Evolutionary conservation across 192 early-diverging fungal species (phyloP).

Genomic region (Phycomyces blakesleeanus): DNA sequence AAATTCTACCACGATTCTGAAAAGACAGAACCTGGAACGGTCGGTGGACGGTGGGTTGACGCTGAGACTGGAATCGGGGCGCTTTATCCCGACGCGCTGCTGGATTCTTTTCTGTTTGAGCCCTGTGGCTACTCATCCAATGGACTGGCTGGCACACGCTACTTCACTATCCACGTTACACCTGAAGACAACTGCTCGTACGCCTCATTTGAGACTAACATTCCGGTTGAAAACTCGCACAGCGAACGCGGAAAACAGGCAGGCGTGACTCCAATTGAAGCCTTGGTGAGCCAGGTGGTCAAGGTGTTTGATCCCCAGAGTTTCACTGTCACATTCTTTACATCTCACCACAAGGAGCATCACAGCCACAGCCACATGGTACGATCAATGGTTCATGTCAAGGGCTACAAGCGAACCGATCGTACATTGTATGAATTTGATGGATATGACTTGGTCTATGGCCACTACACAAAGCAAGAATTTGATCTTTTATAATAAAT

Average conservation of each 20-base stretch:
- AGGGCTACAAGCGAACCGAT: conserved; percentile 63
- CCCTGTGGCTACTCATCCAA: conserved; percentile 97
- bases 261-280: conserved; percentile 60
- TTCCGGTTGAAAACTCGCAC: conserved; percentile 61
- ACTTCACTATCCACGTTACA: conserved; percentile 99
- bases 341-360: conserved; percentile 35
- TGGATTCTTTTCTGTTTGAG: conserved; percentile 91
- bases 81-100: conserved; percentile 74
- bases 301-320: conserved; percentile 78
- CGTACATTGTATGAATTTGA: conserved; percentile 79
- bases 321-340: conserved; percentile 80
- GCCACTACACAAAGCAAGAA: conserved; percentile 51
- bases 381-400: conserved; percentile 46
- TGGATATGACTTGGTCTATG: conserved; percentile 76
- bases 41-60: conserved; percentile 66
- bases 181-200: conserved; percentile 96
- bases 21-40: conserved; percentile 36
- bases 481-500: background rate
- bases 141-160: conserved; percentile 71
- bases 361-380: conserved; percentile 29
- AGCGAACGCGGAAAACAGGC: conserved; percentile 19
- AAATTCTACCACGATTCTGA: conserved; percentile 57
- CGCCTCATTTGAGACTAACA: conserved; percentile 94
- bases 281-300: conserved; percentile 71
- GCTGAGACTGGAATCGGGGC: conserved; percentile 71